Base-by-base conservation (phyloP, 1,139 yeast species). In the Geotrichum australiense region DNA sequence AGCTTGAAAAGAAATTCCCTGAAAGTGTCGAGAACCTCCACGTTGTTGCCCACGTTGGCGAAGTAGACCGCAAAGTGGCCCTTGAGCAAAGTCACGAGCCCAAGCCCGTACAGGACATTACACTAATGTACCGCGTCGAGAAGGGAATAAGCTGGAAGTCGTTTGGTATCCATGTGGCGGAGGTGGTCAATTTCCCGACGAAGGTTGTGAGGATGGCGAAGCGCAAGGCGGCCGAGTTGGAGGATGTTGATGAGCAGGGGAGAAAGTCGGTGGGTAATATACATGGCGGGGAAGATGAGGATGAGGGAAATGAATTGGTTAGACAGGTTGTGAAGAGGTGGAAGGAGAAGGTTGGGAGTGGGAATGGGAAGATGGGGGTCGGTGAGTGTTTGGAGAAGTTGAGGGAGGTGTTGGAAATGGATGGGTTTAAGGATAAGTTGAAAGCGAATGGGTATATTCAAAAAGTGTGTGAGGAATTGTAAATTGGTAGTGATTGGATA, bases 101-200 rank as follows among this genome's bases (percentile, higher is more conserved):
- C 4, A 7, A 30, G 11, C 29, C 31, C 10, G 32, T 20, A 19
- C 43, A 79, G 48, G 95, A 85, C 53, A 86, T 91, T 50, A 87
- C 97, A 0, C 69, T 91, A 50, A 68, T 91, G 55, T 91, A 89
- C 63, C 84, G 81, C 56, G 96, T 91, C 12, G 96, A 85, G 52
- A 84, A 85, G 1, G 98, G 98, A 11, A 75, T 87, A 42, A 79
- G 94, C 2, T 95, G 87, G 58, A 94, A 87, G 59, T 87, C 96
- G 0, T 91, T 91, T 64, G 98, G 98, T 63, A 87, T 91, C 37
- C 95, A 91, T 60, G 98, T 91, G 31, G 97, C 98, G 0, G 97
- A 91, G 62, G 77, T 89, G 35, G 97, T 91, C 26, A 80, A 84
- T 51, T 91, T 91, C 60, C 98, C 98, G 1, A 67, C 69, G 22